Conservation (phyloP, 495 filamentous ascomycete species). For the Penicillium flavigenum region DNA sequence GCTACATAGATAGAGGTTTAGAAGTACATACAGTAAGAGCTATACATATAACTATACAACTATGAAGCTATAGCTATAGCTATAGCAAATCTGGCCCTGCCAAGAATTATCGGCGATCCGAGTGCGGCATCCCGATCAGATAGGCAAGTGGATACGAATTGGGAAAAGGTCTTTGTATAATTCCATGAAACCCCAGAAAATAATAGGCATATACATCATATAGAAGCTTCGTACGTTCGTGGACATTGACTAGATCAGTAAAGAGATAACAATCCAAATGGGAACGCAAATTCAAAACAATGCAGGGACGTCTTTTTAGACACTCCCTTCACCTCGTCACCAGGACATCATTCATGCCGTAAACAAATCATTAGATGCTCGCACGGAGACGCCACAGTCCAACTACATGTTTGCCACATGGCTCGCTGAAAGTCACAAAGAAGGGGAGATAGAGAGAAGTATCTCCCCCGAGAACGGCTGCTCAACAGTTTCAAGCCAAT, state of each 20-base stretch:
- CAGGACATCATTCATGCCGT: constrained; percentile 20
- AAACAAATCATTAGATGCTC: constrained; percentile 23
- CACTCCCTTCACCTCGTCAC: constrained; percentile 11
- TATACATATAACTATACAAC: background rate
- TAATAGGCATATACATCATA: constrained; percentile 44
- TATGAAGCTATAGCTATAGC: background rate
- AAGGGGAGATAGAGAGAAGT: constrained; percentile 20
- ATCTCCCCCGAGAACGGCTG: constrained; percentile 23
- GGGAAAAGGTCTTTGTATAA: background rate
- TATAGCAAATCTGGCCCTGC: background rate
- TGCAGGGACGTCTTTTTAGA: background rate
- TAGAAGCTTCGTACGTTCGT: constrained; percentile 38
- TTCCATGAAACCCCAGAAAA: constrained; percentile 15
- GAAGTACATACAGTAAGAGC: background rate
- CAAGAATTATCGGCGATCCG: constrained; percentile 3
- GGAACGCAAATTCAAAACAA: constrained; percentile 6
- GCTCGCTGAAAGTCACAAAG: constrained; percentile 10
- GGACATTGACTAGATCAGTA: constrained; percentile 28
- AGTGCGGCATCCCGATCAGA: constrained; percentile 6
- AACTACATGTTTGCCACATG: constrained; percentile 8
- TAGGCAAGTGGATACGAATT: constrained; percentile 1
- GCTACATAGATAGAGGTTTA: background rate
- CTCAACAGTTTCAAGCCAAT: constrained; percentile 35
- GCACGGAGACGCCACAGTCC: constrained; percentile 9
- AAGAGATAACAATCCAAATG: constrained; percentile 19